Base-by-base conservation (phyloP, 805 yeast species). In the Spathaspora sp. region DNA sequence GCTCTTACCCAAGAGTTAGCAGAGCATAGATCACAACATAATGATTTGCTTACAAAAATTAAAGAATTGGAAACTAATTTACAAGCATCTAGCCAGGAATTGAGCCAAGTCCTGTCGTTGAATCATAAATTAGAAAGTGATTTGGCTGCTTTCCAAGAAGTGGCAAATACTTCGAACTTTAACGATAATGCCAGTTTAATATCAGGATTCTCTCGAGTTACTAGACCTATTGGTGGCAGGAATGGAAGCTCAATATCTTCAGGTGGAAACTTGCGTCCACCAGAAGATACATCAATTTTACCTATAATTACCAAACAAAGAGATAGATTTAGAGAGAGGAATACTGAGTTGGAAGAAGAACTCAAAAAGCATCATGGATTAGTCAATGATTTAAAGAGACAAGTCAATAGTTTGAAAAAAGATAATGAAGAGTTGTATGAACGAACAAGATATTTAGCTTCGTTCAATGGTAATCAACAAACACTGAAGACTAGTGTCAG, bases 291-390 rank as follows among this genome's bases (percentile, higher is more conserved):
- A 11, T 78, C 83, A 3, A 81, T 92, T 28, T 68, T 93, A 48
- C 96, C 96, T 1, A 90, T 93, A 49, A 82, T 94, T 28, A 91
- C 97, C 12, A 92, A 93, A 63, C 99, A 93, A 71, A 83, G 99
- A 65, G 99, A 93, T 67, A 76, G 99, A 55, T 91, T 92, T 75
- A 83, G 96, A 60, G 79, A 81, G n/a, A 79, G 90, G 50, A 89
- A 87, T 61, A 81, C 80, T 52, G 97, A 89, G 63, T 76, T 94
- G 50, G 98, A 93, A 65, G 87, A 87, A 51, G 96, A 90, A 60
- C 61, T 85, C 39, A 83, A 87, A 64, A 81, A 80, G 57, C 82
- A 80, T 55, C 75, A 75, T 48, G 64, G 70, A 18, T 74, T 76
- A 40, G 75, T 86, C 26, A 76, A 73, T 39, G 88, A 86, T 51